Evolutionary conservation across 768 basidiomycete species (phyloP), one percentile per base, ranked within the genome.

Genomic region (Trametes elegans): DNA sequence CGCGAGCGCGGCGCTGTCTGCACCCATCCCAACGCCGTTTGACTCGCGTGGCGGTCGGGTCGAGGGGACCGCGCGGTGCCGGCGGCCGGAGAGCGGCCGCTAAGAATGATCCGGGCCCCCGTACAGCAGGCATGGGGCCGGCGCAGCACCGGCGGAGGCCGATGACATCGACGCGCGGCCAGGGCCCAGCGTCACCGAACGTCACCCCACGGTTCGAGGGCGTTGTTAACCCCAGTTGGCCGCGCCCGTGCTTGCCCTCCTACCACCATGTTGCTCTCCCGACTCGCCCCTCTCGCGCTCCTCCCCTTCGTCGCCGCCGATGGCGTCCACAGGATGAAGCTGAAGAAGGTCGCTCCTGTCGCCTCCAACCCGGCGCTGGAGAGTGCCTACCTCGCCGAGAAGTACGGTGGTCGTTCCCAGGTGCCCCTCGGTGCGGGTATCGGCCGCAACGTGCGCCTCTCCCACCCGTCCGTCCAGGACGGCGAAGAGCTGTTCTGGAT

Each of bases 371-470:
- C 88, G 19, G 68, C 78, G 23, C 75, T 91, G 43, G 87, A 92
- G 74, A 82, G 82, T 40, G 88, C 87, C 19, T 93, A 90, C 70
- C 87, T 98, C 53, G 85, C 88, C n/a, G 82, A 93, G 79, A 98
- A 99, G 79, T 97, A 98, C 79, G 85, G 90, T 48, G 81, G 76
- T 49, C 77, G 79, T 65, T 72, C 71, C 59, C 75, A 82, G 60
- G 62, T 79, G 46, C 88, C 89, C 49, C 73, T 94, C 51, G 91
- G 90, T 41, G 76, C 84, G 34, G 88, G 88, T 54, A 71, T 78
- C 27, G 90, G 89, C 49, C 85, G 91, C 62, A 76, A 73, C 57
- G 66, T 80, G 42, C 82, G 74, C 24, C 72, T 84, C 21, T 62
- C 62, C 47, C 67, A 69, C 32, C 71, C 74, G 23, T 65, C 66